Evolutionary conservation across 805 yeast species (phyloP).

Genomic region (Maudiozyma bulderi): DNA sequence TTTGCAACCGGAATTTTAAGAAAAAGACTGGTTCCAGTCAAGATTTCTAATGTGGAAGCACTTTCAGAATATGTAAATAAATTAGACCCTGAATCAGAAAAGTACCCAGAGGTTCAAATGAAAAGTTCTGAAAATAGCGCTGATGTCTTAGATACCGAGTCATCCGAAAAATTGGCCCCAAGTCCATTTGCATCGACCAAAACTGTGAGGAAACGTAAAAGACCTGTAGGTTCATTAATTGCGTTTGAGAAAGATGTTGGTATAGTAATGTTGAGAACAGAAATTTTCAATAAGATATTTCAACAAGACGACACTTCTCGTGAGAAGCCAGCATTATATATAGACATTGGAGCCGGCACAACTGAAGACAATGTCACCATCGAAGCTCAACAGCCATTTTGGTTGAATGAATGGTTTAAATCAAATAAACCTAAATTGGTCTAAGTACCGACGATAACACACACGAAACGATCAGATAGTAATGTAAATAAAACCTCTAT

Average conservation of each 20-base stretch:
- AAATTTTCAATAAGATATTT: conserved; percentile 28
- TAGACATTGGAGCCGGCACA: background rate
- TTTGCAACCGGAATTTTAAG: conserved; percentile 75
- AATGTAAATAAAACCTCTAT: too few species aligned
- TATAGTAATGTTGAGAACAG: conserved; percentile 48
- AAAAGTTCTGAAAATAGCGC: background rate
- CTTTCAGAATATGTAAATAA: background rate
- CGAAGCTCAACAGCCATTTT: conserved; percentile 19
- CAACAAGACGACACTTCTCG: conserved; percentile 9
- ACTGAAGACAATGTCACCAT: conserved; percentile 3
- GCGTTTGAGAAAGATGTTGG: conserved; percentile 52
- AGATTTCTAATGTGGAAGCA: conserved; percentile 10
- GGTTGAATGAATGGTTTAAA: conserved; percentile 14
- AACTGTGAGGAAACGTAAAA: conserved; percentile 25
- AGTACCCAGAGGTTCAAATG: conserved; percentile 9
- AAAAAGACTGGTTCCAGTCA: conserved; percentile 70
- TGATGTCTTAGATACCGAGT: too few species aligned
- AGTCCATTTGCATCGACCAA: conserved; percentile 35
- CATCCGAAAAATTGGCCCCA: background rate
- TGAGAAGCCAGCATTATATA: conserved; percentile 5
- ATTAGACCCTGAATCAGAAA: background rate
- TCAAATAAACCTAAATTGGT: background rate
- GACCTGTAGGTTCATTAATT: conserved; percentile 54
- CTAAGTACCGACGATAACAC: background rate
- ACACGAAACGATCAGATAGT: background rate